A percentile compares a stretch with the other conserved stretches of the same genome.
phyloP scores from a whole-genome alignment of 2,329 filamentous ascomycete species.

The Colletotrichum magnum region DNA sequence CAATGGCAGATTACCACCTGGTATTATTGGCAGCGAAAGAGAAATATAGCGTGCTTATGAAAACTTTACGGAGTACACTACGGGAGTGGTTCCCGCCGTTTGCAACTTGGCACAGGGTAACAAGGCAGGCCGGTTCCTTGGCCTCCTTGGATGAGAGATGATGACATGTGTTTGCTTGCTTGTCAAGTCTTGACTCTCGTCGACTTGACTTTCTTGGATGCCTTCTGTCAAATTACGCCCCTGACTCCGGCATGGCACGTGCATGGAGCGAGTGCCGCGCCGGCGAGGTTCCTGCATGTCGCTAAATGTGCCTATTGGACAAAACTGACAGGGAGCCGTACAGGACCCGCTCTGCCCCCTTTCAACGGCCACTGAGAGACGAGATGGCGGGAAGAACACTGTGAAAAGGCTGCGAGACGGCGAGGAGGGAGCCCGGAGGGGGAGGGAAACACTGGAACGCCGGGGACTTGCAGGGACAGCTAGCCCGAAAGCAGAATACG shows the following conservation, averaged over 20 bases:
- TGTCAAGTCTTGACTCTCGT: conserved; percentile 8
- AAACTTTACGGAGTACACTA: too few relatives aligned
- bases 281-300: conserved; percentile 24
- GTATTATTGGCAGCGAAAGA: not conserved
- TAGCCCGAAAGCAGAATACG: not conserved
- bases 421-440: conserved; percentile 12
- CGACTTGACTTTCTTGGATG: conserved; percentile 6
- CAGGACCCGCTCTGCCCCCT: too few relatives aligned
- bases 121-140: not conserved
- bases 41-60: too few relatives aligned
- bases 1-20: not conserved
- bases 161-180: not conserved
- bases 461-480: conserved; percentile 21
- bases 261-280: conserved; percentile 24
- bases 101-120: not conserved
- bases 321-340: too few relatives aligned
- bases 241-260: conserved; percentile 36
- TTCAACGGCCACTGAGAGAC: not conserved
- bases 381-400: not conserved
- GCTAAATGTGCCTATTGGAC: conserved; percentile 33
- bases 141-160: not conserved
- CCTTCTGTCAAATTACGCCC: conserved; percentile 27
- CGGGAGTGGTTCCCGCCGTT: too few relatives aligned
- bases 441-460: not conserved
- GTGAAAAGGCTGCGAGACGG: not conserved